These are phyloP conservation scores for Parastagonospora nodorum DNA, from an alignment of 2,329 filamentous ascomycete genomes.

Conservation along the genomic window DNA sequence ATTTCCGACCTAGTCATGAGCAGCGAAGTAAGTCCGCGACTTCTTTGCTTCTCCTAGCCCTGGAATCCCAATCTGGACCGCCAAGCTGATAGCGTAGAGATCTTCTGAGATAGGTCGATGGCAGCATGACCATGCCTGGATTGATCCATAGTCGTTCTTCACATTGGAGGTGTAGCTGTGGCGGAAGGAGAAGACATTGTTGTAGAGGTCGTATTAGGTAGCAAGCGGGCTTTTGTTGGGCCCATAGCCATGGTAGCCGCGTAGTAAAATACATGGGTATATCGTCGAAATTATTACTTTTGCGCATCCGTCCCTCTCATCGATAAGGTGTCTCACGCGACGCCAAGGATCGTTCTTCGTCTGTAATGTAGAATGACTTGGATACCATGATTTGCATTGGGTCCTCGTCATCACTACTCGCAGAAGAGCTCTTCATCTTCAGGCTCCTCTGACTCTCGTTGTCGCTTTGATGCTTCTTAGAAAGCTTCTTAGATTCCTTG, in stretches of 20 bases:
- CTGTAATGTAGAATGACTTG: constrained; percentile 37
- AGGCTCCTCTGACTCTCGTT: constrained; percentile 33
- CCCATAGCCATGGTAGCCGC: neutral
- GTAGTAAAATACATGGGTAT: neutral
- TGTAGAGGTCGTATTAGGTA: no score
- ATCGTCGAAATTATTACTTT: neutral
- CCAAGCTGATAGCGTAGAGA: no score
- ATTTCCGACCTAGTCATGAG: no score
- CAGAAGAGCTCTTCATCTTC: constrained; percentile 17
- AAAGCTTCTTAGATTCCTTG: constrained; percentile 15
- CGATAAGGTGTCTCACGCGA: constrained; percentile 1
- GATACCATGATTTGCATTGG: constrained; percentile 38
- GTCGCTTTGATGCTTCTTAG: constrained; percentile 11
- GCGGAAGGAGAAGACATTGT: no score
- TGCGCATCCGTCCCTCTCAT: neutral
- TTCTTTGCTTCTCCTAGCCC: no score
- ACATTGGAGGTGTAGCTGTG: no score
- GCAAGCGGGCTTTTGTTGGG: neutral
- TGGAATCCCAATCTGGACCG: no score
- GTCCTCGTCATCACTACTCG: constrained; percentile 23
- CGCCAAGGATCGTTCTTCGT: constrained; percentile 27
- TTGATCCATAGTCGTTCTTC: no score
- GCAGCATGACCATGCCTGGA: no score
- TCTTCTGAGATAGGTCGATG: no score
- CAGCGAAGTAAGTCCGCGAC: no score